Evolutionary conservation across 2,329 filamentous ascomycete species (phyloP).

Genomic region (Pyrenochaeta sp.): DNA sequence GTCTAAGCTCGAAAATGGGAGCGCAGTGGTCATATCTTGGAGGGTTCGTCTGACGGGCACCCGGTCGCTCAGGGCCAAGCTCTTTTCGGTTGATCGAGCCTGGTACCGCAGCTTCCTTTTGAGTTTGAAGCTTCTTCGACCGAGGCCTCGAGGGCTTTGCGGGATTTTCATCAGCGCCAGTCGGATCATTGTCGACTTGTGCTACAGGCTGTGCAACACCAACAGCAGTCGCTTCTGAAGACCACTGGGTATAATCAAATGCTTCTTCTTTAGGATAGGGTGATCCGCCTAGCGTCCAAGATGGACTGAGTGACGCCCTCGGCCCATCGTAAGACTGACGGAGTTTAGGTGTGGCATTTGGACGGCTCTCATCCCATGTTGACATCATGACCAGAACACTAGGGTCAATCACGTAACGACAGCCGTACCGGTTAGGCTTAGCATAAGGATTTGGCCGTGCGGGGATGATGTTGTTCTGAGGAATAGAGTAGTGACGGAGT

Average conservation of each 20-base stretch:
- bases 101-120: neutral
- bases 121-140: neutral
- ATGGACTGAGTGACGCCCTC: neutral
- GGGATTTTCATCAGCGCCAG: neutral
- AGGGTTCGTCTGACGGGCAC: neutral
- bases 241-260: neutral
- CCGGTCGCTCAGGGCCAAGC: neutral
- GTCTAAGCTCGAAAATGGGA: neutral
- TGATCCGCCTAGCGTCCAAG: neutral
- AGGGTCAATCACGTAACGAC: too few relatives aligned
- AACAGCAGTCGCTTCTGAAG: neutral
- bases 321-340: neutral
- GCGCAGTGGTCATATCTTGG: neutral
- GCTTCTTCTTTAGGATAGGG: neutral
- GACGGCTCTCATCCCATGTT: too few relatives aligned
- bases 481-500: too few relatives aligned
- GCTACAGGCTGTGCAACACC: neutral
- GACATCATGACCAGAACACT: too few relatives aligned
- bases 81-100: neutral
- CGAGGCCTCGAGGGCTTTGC: neutral
- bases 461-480: too few relatives aligned
- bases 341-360: too few relatives aligned
- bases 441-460: too few relatives aligned
- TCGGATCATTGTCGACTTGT: neutral
- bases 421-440: too few relatives aligned